A percentile compares a stretch with the other conserved stretches of the same genome.
phyloP scores from a whole-genome alignment of 805 yeast species.

The Lipomyces chichibuensis region DNA sequence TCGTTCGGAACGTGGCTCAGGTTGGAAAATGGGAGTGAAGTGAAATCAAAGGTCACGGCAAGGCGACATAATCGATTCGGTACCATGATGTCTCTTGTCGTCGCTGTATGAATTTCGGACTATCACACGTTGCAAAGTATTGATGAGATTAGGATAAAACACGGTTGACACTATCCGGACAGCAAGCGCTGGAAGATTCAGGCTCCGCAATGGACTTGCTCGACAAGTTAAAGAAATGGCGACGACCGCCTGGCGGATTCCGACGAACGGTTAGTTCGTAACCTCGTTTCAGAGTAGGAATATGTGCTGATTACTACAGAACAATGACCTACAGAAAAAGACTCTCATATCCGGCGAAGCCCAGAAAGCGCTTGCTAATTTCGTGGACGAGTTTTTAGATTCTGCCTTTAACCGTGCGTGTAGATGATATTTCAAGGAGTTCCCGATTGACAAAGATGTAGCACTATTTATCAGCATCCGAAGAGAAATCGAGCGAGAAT shows the following conservation, averaged over 20 bases:
- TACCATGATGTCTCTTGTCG: slow-evolving; percentile 72
- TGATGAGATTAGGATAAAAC: slow-evolving; percentile 50
- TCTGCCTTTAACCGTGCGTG: slow-evolving; percentile 65
- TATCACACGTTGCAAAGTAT: neutral
- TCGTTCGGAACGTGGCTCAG: slow-evolving; percentile 46
- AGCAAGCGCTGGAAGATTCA: slow-evolving; percentile 58
- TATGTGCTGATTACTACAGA: neutral
- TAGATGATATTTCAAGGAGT: too few species aligned
- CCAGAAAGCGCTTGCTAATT: slow-evolving; percentile 46
- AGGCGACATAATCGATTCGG: slow-evolving; percentile 92
- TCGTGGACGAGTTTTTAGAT: slow-evolving; percentile 65
- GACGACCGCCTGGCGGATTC: slow-evolving; percentile 43
- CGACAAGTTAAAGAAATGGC: slow-evolving; percentile 72
- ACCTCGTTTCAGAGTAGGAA: neutral
- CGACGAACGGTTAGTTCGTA: slow-evolving; percentile 4
- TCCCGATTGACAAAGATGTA: neutral
- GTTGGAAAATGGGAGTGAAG: slow-evolving; percentile 61
- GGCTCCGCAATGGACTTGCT: slow-evolving; percentile 62
- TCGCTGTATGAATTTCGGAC: slow-evolving; percentile 37
- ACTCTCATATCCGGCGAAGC: slow-evolving; percentile 43
- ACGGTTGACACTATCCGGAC: slow-evolving; percentile 72
- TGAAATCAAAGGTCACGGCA: slow-evolving; percentile 54
- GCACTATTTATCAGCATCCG: slow-evolving; percentile 59
- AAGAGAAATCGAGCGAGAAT: slow-evolving; percentile 50
- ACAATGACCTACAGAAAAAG: slow-evolving; percentile 25